A percentile compares a stretch with the other conserved stretches of the same genome.
phyloP scores from a whole-genome alignment of 2,329 filamentous ascomycete genomes.

The Ceratocystis destructans region DNA sequence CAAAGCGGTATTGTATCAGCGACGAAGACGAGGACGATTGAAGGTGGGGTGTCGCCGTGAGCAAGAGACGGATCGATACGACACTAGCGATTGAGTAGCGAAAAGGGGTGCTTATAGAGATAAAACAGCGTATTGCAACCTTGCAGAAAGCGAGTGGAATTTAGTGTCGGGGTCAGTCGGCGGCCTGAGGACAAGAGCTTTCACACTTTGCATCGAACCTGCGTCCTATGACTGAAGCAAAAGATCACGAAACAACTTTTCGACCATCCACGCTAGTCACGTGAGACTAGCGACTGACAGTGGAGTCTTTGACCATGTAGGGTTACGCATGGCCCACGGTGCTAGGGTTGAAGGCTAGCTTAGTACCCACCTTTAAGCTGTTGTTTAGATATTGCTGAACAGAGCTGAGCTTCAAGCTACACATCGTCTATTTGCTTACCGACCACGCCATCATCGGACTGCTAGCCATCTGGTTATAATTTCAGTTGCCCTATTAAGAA shows the following conservation, averaged over 20 bases:
- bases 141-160: neutral
- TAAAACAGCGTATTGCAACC: neutral
- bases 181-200: neutral
- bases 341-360: neutral
- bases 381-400: neutral
- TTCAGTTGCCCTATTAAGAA: neutral
- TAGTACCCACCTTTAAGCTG: neutral
- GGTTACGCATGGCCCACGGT: neutral
- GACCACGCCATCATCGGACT: neutral
- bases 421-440: neutral
- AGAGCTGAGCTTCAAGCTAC: neutral
- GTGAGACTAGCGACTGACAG: neutral
- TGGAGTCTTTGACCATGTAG: slow-evolving; percentile 4
- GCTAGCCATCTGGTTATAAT: neutral
- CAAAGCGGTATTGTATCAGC: neutral
- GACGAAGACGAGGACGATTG: neutral
- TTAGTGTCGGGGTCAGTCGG: neutral
- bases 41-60: slow-evolving; percentile 7
- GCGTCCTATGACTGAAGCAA: neutral
- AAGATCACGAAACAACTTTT: slow-evolving; percentile 15
- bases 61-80: too few species aligned
- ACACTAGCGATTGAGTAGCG: neutral
- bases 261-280: slow-evolving; percentile 11
- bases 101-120: neutral
- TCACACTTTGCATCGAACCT: neutral